These are phyloP conservation scores for Oxytropis ochrocephala DNA, from an alignment of 306 rosid genomes.

Conservation along the genomic window DNA sequence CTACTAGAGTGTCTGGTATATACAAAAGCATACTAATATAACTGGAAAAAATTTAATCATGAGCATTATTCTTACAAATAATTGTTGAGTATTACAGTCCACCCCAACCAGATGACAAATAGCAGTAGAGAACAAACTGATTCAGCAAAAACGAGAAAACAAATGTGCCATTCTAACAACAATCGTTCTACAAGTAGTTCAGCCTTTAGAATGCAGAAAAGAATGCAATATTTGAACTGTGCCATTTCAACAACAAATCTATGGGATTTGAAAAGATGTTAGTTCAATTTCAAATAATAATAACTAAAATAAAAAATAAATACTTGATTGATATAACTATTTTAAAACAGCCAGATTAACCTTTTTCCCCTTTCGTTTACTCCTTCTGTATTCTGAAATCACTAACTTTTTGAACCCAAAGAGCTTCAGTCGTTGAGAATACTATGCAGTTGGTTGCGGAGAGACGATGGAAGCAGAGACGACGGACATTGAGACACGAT, in stretches of 20 bases:
- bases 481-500: too few species aligned
- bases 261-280: background rate
- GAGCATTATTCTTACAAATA: background rate
- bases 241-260: too few species aligned
- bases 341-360: background rate
- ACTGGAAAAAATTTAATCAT: background rate
- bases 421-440: background rate
- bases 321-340: too few species aligned
- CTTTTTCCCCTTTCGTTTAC: background rate
- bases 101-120: background rate
- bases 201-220: too few species aligned
- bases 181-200: too few species aligned
- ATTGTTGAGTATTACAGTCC: background rate
- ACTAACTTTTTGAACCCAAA: conserved; percentile 16
- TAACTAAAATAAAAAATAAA: background rate
- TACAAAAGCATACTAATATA: too few species aligned
- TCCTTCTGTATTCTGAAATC: background rate
- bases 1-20: too few species aligned
- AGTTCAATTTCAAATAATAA: background rate
- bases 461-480: too few species aligned
- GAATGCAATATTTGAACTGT: too few species aligned
- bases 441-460: background rate
- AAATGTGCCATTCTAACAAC: too few species aligned
- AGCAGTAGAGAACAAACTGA: too few species aligned
- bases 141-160: too few species aligned